Evolutionary conservation across 768 basidiomycete genomes (phyloP), one percentile per base, ranked within the genome.

Genomic region (Mycena latifolia): DNA sequence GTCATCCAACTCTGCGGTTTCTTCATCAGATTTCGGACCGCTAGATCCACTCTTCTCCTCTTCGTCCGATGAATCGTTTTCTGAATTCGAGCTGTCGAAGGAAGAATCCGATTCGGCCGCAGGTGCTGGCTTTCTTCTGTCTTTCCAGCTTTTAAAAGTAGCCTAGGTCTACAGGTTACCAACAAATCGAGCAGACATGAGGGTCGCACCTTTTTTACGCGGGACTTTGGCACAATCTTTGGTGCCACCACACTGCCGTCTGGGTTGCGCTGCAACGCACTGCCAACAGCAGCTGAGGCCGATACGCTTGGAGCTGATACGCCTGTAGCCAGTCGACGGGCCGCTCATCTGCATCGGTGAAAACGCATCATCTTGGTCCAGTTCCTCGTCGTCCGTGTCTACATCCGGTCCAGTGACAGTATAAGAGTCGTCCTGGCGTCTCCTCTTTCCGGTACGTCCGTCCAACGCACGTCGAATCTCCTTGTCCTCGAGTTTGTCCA

Each of bases 61-160:
- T 27, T 73, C 37, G 5, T 12, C 75, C 11, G 71, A 60, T 12
- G 81, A 75, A 67, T 92, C 91, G 68, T 89, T 82, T n/a, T 82
- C 88, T 35, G 91, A 92, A 75, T 93, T 90, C 11, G 92, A 94
- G 72, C 90, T 94, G 75, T 93, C 91, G 69, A 91, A 93, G 3
- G 89, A 91, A 5, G 86, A 84, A n/a, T 87, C 87, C 20, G 80
- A 84, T 29, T 82, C 79, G 35, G 75, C 77, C 17, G 73, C 77
- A 39, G 68, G 69, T 24, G 63, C 67, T 25, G 73, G 69, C 35
- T 75, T 69, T 69, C 65, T 72, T 55, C 71, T 74, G 45, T 69
- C 69, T 48, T 78, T 85, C 91, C 90, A 92, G 55, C 82, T 82
- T 48, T 80, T 78, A 69, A 87, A 83, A n/a, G 67, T 71, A 58